phyloP scores from a whole-genome alignment of 768 basidiomycete species.

The Leccinum aurantiacum region DNA sequence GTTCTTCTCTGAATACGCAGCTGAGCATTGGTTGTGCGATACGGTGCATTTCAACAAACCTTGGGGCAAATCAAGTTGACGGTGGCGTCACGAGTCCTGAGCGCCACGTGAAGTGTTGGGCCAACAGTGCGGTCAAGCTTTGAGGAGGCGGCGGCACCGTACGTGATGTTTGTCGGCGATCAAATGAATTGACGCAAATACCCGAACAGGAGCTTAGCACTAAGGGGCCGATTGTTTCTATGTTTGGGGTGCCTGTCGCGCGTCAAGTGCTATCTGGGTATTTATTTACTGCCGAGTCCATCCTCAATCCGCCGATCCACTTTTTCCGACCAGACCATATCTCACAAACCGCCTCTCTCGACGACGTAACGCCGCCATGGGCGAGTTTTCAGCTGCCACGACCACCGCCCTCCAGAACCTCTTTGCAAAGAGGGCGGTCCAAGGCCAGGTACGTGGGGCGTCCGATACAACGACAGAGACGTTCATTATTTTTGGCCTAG shows the following conservation, averaged over 20 bases:
- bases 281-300: not conserved
- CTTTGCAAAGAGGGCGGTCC: constrained; percentile 20
- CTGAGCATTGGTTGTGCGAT: too few species aligned
- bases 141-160: too few species aligned
- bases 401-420: constrained; percentile 15
- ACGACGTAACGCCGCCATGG: constrained; percentile 23
- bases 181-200: not conserved
- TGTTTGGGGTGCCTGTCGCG: not conserved
- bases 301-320: not conserved
- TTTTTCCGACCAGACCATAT: not conserved
- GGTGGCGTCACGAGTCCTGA: not conserved
- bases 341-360: not conserved
- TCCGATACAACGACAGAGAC: not conserved
- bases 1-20: not conserved
- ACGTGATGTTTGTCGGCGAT: not conserved
- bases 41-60: too few species aligned
- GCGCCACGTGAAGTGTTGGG: not conserved
- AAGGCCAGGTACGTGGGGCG: constrained; percentile 27
- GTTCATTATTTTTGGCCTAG: constrained; percentile 35
- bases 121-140: too few species aligned
- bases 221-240: not conserved
- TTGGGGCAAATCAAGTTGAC: too few species aligned
- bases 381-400: constrained; percentile 50
- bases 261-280: not conserved
- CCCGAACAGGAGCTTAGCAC: not conserved